Conservation (phyloP, 768 basidiomycete genomes). For the Mycena latifolia region DNA sequence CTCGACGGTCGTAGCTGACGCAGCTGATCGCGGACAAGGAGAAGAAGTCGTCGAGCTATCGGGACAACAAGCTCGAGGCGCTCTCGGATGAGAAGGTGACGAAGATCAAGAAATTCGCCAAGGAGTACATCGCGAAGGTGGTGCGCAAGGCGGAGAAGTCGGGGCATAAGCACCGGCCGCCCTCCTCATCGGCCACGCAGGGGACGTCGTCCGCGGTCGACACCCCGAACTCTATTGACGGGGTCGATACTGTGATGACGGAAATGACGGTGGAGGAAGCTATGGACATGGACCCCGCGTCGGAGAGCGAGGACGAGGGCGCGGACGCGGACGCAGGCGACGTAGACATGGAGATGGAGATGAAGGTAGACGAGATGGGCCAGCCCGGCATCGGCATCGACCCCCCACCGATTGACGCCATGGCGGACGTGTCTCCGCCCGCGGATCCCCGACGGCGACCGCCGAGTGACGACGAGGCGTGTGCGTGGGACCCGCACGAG, state of each 20-base stretch:
- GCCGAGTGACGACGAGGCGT: conserved; percentile 19
- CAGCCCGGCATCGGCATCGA: conserved; percentile 2
- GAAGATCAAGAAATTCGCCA: conserved; percentile 95
- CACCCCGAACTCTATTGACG: conserved; percentile 57
- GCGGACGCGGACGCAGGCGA: conserved; percentile 34
- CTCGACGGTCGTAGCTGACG: conserved; percentile 71
- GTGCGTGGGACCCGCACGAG: conserved; percentile 21
- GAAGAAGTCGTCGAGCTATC: conserved; percentile 88
- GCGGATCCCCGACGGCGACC: conserved; percentile 36
- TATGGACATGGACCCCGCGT: conserved; percentile 57
- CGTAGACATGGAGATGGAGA: conserved; percentile 12
- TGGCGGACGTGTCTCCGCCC: background rate
- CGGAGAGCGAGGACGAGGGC: conserved; percentile 49
- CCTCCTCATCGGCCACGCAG: conserved; percentile 42
- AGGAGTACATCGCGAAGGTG: conserved; percentile 91
- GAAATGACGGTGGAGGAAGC: conserved; percentile 58
- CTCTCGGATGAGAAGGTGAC: conserved; percentile 87
- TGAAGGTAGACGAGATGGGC: conserved; percentile 34
- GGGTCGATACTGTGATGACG: conserved; percentile 45
- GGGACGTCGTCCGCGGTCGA: conserved; percentile 55
- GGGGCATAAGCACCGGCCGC: conserved; percentile 43
- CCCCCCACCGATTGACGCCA: conserved; percentile 3
- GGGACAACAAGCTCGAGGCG: conserved; percentile 76
- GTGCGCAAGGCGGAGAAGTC: conserved; percentile 75
- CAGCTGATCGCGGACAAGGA: conserved; percentile 93